Base-by-base conservation (phyloP, 306 rosid species). In the Notholithocarpus densiflorus region DNA sequence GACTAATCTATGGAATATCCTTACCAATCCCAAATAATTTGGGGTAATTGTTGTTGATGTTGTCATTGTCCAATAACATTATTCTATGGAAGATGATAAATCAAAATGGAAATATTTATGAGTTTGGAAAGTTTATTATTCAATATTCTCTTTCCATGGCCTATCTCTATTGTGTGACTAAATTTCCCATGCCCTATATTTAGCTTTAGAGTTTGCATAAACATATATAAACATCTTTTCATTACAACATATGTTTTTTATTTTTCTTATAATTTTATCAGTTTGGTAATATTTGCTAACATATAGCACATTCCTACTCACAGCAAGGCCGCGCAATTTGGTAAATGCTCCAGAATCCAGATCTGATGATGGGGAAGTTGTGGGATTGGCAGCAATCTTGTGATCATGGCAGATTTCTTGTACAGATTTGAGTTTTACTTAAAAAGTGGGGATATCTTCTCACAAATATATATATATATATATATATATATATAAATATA, bases 341-440 rank as follows among this genome's bases (percentile, higher is more conserved):
- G 79, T 56, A 75, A 89, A 89, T 59, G 71, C 84, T 81, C 68
- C 89, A 0, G 96, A 88, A 72, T 84, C 87, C 81, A 90, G 82
- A 76, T 89, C 80, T 43, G 91, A 88, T 71, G 99, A 93, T 20
- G 97, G 92, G 56, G 98, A 89, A 0, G 23, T 5, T 29, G 29
- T 93, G 37, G 99, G 99, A 18, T 82, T 96, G 88, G 97, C 98
- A 51, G 77, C 96, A 81, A 84, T 95, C 21, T 80, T 91, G 51
- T 92, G 89, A 52, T 81, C 80, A 77, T 74, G 73, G 84, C 84
- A 60, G 78, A 81, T 80, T 83, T 80, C 68, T 81, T 91, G 98
- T 95, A 91, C 96, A 95, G 90, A 84, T 84, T 65, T 80, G 87
- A 90, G 87, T 80, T 85, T 62, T 32, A 62, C 56, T 31, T 23